Percentiles rank a stretch among this genome's conserved stretches.
These are phyloP conservation scores for Pyronema domesticum DNA, from an alignment of 495 filamentous ascomycete genomes.

Conservation along the genomic window DNA sequence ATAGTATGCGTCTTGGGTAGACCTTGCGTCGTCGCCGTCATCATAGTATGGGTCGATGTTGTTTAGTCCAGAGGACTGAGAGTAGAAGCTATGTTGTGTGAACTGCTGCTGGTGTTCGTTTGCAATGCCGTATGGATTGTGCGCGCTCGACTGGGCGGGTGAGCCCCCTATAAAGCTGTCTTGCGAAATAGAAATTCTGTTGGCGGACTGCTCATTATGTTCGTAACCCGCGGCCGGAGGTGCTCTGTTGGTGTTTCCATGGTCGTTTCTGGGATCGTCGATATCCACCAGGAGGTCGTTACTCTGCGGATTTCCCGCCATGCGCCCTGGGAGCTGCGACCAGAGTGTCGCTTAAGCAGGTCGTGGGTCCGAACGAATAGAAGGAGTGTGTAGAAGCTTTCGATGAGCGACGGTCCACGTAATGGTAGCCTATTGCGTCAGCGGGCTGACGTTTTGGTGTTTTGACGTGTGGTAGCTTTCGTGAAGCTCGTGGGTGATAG, in stretches of 20 bases:
- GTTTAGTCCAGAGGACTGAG: slow-evolving; percentile 63
- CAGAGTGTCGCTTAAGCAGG: too few relatives aligned
- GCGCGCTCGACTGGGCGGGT: slow-evolving; percentile 3
- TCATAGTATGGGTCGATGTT: slow-evolving; percentile 88
- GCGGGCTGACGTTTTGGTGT: too few relatives aligned
- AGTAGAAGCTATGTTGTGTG: slow-evolving; percentile 38
- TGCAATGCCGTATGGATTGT: slow-evolving; percentile 2
- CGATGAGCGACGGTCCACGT: too few relatives aligned
- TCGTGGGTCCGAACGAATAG: too few relatives aligned
- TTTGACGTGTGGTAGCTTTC: too few relatives aligned
- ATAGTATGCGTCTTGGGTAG: slow-evolving; percentile 37
- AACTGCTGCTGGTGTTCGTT: too few relatives aligned
- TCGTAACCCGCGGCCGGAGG: slow-evolving; percentile 16
- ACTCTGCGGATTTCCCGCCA: slow-evolving; percentile 22
- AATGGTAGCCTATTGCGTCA: too few relatives aligned
- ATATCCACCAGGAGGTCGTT: slow-evolving; percentile 25
- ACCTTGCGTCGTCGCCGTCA: slow-evolving; percentile 56
- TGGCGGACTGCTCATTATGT: slow-evolving; percentile 20
- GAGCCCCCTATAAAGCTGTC: slow-evolving; percentile 71
- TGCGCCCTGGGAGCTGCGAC: slow-evolving; percentile 4
- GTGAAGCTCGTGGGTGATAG: too few relatives aligned
- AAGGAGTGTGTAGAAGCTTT: too few relatives aligned
- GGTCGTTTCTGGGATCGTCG: slow-evolving; percentile 22
- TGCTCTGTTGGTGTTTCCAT: slow-evolving; percentile 20
- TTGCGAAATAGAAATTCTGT: slow-evolving; percentile 74